Evolutionary conservation across 2,329 filamentous ascomycete genomes (phyloP).

Genomic region (Setomelanomma holmii): DNA sequence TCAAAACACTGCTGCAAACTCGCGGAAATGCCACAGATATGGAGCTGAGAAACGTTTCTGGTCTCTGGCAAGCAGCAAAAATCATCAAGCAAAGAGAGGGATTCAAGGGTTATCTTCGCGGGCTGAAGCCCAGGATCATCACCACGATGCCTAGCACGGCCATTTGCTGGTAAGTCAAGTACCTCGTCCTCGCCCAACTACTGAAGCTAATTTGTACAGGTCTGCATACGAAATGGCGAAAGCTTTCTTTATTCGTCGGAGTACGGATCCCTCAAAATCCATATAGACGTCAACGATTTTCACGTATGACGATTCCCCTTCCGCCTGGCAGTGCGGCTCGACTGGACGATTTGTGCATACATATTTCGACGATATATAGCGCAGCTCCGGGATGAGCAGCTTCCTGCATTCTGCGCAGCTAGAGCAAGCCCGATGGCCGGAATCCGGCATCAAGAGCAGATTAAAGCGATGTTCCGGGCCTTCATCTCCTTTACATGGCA

Average conservation of each 20-base stretch:
- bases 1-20: slow-evolving; percentile 97
- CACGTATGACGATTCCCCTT: slow-evolving; percentile 5
- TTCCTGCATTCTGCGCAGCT: slow-evolving; percentile 25
- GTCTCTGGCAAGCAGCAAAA: slow-evolving; percentile 77
- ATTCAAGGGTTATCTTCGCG: slow-evolving; percentile 87
- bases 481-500: slow-evolving; percentile 29
- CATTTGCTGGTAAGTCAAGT: slow-evolving; percentile 84
- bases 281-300: slow-evolving; percentile 21
- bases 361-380: slow-evolving; percentile 18
- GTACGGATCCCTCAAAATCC: slow-evolving; percentile 34
- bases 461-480: slow-evolving; percentile 21
- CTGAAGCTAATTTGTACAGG: slow-evolving; percentile 52
- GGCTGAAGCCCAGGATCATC: slow-evolving; percentile 86
- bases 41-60: slow-evolving; percentile 84
- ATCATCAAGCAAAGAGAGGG: slow-evolving; percentile 87
- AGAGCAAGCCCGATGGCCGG: slow-evolving; percentile 18
- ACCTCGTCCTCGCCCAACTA: too few species aligned
- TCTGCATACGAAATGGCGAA: slow-evolving; percentile 73
- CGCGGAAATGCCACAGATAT: slow-evolving; percentile 81
- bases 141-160: slow-evolving; percentile 98
- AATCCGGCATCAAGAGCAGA: slow-evolving; percentile 24
- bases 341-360: slow-evolving; percentile 14
- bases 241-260: slow-evolving; percentile 66
- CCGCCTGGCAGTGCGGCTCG: slow-evolving; percentile 4
- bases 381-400: slow-evolving; percentile 17